Evolutionary conservation across 495 filamentous ascomycete species (phyloP).

Genomic region (Penicillium pancosmium): DNA sequence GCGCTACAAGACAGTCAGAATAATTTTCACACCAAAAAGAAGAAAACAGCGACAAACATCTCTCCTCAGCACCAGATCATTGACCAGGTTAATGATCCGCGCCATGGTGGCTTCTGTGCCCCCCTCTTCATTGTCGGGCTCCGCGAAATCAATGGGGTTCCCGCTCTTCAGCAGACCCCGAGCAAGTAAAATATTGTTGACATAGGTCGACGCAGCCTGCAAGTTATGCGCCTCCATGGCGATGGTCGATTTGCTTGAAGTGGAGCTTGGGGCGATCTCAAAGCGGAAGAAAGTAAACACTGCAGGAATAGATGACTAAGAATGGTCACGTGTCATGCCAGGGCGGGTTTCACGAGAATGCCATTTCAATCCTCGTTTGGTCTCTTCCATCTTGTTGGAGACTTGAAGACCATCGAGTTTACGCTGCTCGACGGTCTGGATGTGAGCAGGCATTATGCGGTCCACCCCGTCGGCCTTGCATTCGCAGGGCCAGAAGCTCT

Average conservation of each 20-base stretch:
- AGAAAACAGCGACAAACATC: slow-evolving; percentile 60
- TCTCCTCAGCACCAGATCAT: slow-evolving; percentile 83
- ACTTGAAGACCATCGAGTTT: neutral
- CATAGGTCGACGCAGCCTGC: slow-evolving; percentile 85
- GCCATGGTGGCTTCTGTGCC: slow-evolving; percentile 73
- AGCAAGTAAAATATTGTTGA: slow-evolving; percentile 93
- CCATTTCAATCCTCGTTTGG: neutral
- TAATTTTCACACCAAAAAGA: neutral
- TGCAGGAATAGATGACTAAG: too few species aligned
- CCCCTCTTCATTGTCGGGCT: slow-evolving; percentile 67
- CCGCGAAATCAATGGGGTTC: slow-evolving; percentile 80
- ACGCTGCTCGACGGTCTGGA: neutral
- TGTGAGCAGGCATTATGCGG: neutral
- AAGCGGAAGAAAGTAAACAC: slow-evolving; percentile 53
- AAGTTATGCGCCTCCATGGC: slow-evolving; percentile 80
- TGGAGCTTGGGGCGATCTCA: slow-evolving; percentile 27
- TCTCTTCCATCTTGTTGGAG: slow-evolving; percentile 4
- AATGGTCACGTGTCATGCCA: slow-evolving; percentile 10
- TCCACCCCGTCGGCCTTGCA: slow-evolving; percentile 19
- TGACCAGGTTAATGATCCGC: slow-evolving; percentile 86
- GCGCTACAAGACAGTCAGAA: slow-evolving; percentile 56
- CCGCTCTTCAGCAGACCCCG: slow-evolving; percentile 86
- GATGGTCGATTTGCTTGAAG: slow-evolving; percentile 18
- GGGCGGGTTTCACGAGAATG: neutral
- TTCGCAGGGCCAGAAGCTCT: slow-evolving; percentile 43